Evolutionary conservation across 2,329 filamentous ascomycete species (phyloP), one percentile per base, ranked within the genome.

Genomic region (Penicillium nordicum): DNA sequence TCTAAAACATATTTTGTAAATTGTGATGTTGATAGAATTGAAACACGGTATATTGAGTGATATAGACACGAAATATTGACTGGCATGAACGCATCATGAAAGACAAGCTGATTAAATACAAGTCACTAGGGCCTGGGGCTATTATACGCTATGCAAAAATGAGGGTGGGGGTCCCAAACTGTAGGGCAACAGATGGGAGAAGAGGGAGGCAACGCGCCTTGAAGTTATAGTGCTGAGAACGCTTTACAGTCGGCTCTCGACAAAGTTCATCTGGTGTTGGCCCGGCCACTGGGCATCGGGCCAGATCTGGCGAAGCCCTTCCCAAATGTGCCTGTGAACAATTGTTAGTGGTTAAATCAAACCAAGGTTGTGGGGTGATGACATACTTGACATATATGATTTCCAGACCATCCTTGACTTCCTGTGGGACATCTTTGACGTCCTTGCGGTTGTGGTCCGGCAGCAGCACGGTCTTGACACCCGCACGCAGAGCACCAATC

Each of bases 371-470:
- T 30, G 37, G 11, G 16, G 4, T 25, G 34, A 27, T 32, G n/a
- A 37, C 87, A 78, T 85, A 92, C 89, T 84, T 86, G 62, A 99
- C 92, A 74, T 92, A 89, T 61, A 96, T 83, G 70, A 99, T 97
- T 70, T 93, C 85, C 58, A 99, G 74, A 0, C 91, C 92, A 67
- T 89, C 83, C 72, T 87, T 88, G 48, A 99, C 94, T 77, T 99
- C 94, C 61, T 88, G 82, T 0, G 94, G 94, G 53, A 97, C 80
- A 75, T 97, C 93, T 74, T 89, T 89, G 57, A 89, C 88, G 71
- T 99, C 94, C 77, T 97, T 97, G 61, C 87, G 84, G 73, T 99
- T 99, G 65, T 90, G 88, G 32, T 88, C 84, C 3, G 94, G 94
- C 8, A 99, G 79, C 58, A 99, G 74, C 8, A 99, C 93, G 32